Evolutionary conservation across 176 grass and related monocot genomes (phyloP), one percentile per base, ranked within the genome.

Genomic region (Eleusine indica): DNA sequence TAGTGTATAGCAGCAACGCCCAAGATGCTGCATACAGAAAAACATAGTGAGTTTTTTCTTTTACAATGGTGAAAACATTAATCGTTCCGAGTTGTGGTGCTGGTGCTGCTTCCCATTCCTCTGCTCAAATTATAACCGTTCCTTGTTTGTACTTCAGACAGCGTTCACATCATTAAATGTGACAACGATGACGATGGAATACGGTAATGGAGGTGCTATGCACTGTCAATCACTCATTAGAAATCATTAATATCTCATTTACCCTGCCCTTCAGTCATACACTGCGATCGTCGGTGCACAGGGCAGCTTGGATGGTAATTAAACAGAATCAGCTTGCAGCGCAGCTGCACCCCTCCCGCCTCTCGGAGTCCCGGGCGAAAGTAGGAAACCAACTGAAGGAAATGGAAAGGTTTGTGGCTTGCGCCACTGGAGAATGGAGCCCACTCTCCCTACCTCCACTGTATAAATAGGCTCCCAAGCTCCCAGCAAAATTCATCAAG

Each of bases 391-490:
- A 18, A 43, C 61, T 49, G 8, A 54, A 62, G 16, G 21, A 54
- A 57, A 39, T 76, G 10, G 64, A 53, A 69, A 52, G 62, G 72
- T 42, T 58, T 21, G 40, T 49, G 6, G 10, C 15, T 70, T 17
- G 51, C 48, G 48, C 51, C 51, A 4, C 65, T 77, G 78, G 16
- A 77, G 43, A 76, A 66, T n/a, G 6, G 12, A 54, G 39, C 3
- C 22, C 30, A n/a, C 38, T 41, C 32, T 3, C 17, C 41, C 30
- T 78, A 48, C 21, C 64, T 78, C 47, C 21, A 2, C 38, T 19
- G 60, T 75, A 90, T 80, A 90, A 90, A 90, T 90, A 90, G 43
- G 29, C 62, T 40, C 74, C 43, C 21, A 16, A 28, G n/a, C 40
- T 62, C 75, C 47, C 62, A 43, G 74, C 80, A 73, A 43, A 29